Percentiles rank a stretch among this genome's conserved stretches.
Conservation (phyloP, 768 basidiomycete genomes). For the Ramaria rubella region DNA sequence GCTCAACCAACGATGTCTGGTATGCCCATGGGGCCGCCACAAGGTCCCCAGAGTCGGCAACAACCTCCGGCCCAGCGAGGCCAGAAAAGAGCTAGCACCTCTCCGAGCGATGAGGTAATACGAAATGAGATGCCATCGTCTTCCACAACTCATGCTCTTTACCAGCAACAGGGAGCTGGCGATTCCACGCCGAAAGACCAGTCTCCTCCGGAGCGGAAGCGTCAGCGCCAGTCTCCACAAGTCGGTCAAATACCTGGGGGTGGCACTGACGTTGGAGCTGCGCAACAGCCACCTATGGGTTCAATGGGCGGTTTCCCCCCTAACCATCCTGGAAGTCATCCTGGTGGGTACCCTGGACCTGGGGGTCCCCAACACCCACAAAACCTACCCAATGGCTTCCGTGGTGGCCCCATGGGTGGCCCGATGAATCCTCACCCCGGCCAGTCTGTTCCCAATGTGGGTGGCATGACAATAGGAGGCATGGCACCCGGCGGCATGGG, state of each 20-base stretch:
- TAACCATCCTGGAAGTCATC: constrained; percentile 30
- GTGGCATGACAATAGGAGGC: constrained; percentile 24
- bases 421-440: constrained; percentile 31
- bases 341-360: constrained; percentile 23
- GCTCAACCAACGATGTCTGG: constrained; percentile 23
- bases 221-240: constrained; percentile 41
- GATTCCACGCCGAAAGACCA: constrained; percentile 40
- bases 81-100: constrained; percentile 53
- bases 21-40: constrained; percentile 13
- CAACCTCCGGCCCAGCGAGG: constrained; percentile 24
- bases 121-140: not conserved
- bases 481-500: constrained; percentile 23
- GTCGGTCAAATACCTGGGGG: constrained; percentile 24
- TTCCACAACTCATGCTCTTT: constrained; percentile 4
- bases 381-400: constrained; percentile 33
- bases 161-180: constrained; percentile 34
- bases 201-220: constrained; percentile 54
- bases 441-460: constrained; percentile 23
- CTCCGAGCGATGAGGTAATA: constrained; percentile 55
- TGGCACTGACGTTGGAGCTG: not conserved
- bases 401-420: constrained; percentile 27
- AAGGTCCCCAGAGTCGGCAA: constrained; percentile 20
- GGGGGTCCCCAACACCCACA: constrained; percentile 34
- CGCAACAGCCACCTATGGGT: constrained; percentile 30
- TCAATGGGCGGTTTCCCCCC: constrained; percentile 29